A percentile compares a stretch with the other conserved stretches of the same genome.
Conservation (phyloP, 768 basidiomycete genomes). For the Russula virescens region DNA sequence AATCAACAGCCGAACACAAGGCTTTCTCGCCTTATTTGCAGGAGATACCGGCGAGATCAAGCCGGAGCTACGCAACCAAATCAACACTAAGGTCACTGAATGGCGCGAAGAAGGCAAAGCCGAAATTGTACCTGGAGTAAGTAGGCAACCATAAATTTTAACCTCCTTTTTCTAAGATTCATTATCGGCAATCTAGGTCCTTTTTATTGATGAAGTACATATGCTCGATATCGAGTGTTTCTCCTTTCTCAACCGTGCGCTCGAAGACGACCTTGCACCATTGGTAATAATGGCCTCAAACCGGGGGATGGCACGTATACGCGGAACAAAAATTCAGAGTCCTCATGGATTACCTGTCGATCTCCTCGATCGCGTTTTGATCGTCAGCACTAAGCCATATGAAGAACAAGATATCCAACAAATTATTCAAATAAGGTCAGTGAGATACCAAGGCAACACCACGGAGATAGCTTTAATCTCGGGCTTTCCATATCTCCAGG, state of each 20-base stretch:
- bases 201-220: slow-evolving; percentile 99
- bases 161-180: not conserved
- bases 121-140: slow-evolving; percentile 91
- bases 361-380: slow-evolving; percentile 89
- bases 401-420: slow-evolving; percentile 76
- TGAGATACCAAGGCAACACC: not conserved
- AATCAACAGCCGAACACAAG: slow-evolving; percentile 97
- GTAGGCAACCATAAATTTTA: slow-evolving; percentile 28
- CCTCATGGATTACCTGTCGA: slow-evolving; percentile 96
- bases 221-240: slow-evolving; percentile 99
- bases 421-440: slow-evolving; percentile 88
- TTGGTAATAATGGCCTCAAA: slow-evolving; percentile 99
- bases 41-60: slow-evolving; percentile 99
- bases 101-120: slow-evolving; percentile 99
- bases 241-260: slow-evolving; percentile 94
- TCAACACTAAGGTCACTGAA: slow-evolving; percentile 93
- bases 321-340: slow-evolving; percentile 90
- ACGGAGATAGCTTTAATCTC: not conserved
- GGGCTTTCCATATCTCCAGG: slow-evolving; percentile 34
- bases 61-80: slow-evolving; percentile 92
- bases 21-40: slow-evolving; percentile 90
- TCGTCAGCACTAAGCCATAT: slow-evolving; percentile 91
- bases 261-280: slow-evolving; percentile 90
- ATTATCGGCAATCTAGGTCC: slow-evolving; percentile 49
- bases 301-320: slow-evolving; percentile 88